Conservation (phyloP, 192 early-diverging fungal genomes). For the Mortierella claussenii region DNA sequence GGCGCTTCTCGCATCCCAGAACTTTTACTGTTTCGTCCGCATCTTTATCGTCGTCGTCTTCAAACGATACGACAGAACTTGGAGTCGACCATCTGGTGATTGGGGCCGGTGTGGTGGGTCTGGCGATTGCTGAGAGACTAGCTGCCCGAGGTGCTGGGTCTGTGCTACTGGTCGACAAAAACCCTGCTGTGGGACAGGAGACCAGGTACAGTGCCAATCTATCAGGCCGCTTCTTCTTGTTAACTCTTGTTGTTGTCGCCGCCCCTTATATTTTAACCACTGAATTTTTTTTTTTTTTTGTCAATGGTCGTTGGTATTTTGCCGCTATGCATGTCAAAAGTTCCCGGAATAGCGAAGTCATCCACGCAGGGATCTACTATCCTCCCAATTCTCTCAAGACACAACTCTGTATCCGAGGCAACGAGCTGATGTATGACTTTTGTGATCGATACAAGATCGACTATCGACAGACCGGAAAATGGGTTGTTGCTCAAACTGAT, state of each 20-base stretch:
- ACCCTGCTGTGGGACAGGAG: conserved; percentile 70
- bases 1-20: background rate
- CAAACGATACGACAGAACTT: conserved; percentile 24
- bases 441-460: conserved; percentile 64
- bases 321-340: conserved; percentile 31
- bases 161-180: conserved; percentile 76
- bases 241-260: no score
- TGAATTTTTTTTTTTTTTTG: background rate
- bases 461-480: conserved; percentile 72
- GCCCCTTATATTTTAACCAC: no score
- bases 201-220: conserved; percentile 73
- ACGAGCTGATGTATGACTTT: conserved; percentile 73
- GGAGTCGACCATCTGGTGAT: conserved; percentile 78
- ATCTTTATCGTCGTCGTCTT: background rate
- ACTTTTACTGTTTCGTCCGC: background rate
- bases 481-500: conserved; percentile 75
- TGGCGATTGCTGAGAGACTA: conserved; percentile 77
- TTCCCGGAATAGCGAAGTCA: conserved; percentile 89
- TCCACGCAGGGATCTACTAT: conserved; percentile 91
- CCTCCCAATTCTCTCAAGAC: conserved; percentile 80
- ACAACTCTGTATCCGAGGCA: conserved; percentile 79
- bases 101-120: conserved; percentile 85
- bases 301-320: no score
- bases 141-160: conserved; percentile 55
- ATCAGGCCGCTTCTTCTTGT: no score